Evolutionary conservation across 2,329 filamentous ascomycete species (phyloP), one percentile per base, ranked within the genome.

Genomic region (Aspergillus hortae): DNA sequence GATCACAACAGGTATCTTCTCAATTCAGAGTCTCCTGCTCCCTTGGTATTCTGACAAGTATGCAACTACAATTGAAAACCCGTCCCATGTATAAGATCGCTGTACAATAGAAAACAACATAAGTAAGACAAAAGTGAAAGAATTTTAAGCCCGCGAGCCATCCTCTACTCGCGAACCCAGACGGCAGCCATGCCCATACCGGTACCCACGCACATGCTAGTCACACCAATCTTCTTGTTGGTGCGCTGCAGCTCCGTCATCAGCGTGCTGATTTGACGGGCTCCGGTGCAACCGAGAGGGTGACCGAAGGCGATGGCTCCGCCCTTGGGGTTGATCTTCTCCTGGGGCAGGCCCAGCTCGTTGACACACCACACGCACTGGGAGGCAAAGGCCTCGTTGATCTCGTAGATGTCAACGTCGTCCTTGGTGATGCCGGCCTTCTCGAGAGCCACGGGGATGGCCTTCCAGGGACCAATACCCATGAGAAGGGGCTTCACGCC

Each of bases 131-230:
- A 42, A n/a, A 46, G 43, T 42, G 23, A 45, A 30, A 55, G 48
- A 56, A 52, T 55, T 46, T 49, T 46, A 58, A 57, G 47, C 52
- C 58, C 58, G 59, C 55, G 58, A 59, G 61, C 61, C 46, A 30
- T 17, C 45, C 5, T 67, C 69, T 90, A 95, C 79, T 96, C 92
- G 3, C 90, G 89, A 60, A 96, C 92, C 91, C 92, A 96, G 54
- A 96, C 87, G 55, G 92, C 90, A 52, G 91, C 92, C 90, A 96
- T 95, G 48, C 92, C 92, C 94, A 97, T 97, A 48, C 91, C 92
- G 2, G 92, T 97, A 47, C 92, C 94, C 46, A 97, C 77, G 70
- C 94, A 99, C 94, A 97, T 97, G 72, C 88, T 92, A 27, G 90
- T 96, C 40, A 96, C 85, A 47, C 94, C 94, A 56, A 97, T 77